These are phyloP conservation scores for Linnemannia hyalina DNA, from an alignment of 192 early-diverging fungal species.

Conservation along the genomic window DNA sequence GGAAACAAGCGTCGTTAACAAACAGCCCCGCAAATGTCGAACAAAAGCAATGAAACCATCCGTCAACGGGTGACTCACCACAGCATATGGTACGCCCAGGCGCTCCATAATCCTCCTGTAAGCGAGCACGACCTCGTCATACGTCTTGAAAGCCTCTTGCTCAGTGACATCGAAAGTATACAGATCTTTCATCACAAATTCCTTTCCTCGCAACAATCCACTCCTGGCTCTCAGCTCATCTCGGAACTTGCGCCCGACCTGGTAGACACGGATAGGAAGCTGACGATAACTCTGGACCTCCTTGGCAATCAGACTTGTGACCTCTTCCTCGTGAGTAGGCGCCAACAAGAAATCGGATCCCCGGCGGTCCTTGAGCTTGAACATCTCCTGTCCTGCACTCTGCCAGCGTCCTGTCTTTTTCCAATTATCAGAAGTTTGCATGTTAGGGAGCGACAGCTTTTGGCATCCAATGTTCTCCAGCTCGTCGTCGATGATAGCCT, in stretches of 20 bases:
- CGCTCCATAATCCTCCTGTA: constrained; percentile 82
- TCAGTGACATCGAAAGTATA: constrained; percentile 87
- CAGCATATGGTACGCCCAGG: constrained; percentile 84
- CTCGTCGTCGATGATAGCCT: constrained; percentile 85
- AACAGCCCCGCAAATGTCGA: background rate
- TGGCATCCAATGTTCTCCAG: constrained; percentile 80
- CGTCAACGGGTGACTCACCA: constrained; percentile 62
- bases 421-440: constrained; percentile 81
- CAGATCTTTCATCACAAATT: constrained; percentile 98
- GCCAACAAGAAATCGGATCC: constrained; percentile 76
- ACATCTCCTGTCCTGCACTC: constrained; percentile 75
- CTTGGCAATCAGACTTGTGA: constrained; percentile 78
- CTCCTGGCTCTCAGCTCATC: constrained; percentile 88
- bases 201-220: constrained; percentile 87
- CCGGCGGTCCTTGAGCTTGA: constrained; percentile 85
- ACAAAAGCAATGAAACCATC: background rate
- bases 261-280: constrained; percentile 89
- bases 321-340: constrained; percentile 95
- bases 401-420: constrained; percentile 86
- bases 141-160: constrained; percentile 79
- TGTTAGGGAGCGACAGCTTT: constrained; percentile 77
- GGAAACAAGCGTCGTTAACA: background rate
- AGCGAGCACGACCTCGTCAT: constrained; percentile 78
- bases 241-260: constrained; percentile 88
- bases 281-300: constrained; percentile 78